phyloP scores from a whole-genome alignment of 2,329 filamentous ascomycete genomes.

The Fusarium sp. region DNA sequence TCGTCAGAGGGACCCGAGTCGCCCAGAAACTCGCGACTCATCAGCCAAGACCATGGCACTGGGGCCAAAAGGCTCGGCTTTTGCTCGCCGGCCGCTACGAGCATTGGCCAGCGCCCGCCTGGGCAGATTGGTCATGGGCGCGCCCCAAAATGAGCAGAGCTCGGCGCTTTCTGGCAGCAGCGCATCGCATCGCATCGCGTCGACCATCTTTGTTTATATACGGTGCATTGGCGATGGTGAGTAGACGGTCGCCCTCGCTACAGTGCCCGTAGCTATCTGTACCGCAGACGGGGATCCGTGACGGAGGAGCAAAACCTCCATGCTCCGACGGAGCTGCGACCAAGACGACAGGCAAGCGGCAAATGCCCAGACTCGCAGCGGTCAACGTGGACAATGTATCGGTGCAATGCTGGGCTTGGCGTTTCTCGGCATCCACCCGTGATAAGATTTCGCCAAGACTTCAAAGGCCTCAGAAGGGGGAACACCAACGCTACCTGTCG shows the following conservation, averaged over 20 bases:
- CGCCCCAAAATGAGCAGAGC: slow-evolving; percentile 12
- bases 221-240: slow-evolving; percentile 3
- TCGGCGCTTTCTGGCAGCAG: neutral
- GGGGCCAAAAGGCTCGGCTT: slow-evolving; percentile 39
- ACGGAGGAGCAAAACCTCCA: neutral
- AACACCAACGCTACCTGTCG: slow-evolving; percentile 44
- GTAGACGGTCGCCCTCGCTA: slow-evolving; percentile 13
- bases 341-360: slow-evolving; percentile 18
- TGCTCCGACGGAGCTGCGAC: neutral
- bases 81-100: slow-evolving; percentile 24
- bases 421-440: slow-evolving; percentile 48
- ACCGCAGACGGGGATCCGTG: neutral
- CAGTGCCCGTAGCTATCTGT: slow-evolving; percentile 6
- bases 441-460: slow-evolving; percentile 50
- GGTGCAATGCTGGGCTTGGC: slow-evolving; percentile 46
- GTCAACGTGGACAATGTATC: slow-evolving; percentile 47
- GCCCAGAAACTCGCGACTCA: slow-evolving; percentile 40
- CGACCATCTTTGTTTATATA: slow-evolving; percentile 17
- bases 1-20: slow-evolving; percentile 30
- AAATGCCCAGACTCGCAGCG: slow-evolving; percentile 43
- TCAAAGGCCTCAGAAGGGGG: slow-evolving; percentile 48
- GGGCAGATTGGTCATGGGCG: slow-evolving; percentile 30
- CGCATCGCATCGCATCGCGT: neutral
- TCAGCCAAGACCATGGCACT: slow-evolving; percentile 45
- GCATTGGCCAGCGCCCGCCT: slow-evolving; percentile 36